Evolutionary conservation across 148 eudicot species (phyloP), one percentile per base, ranked within the genome.

Genomic region (Hydrangea macrophylla): DNA sequence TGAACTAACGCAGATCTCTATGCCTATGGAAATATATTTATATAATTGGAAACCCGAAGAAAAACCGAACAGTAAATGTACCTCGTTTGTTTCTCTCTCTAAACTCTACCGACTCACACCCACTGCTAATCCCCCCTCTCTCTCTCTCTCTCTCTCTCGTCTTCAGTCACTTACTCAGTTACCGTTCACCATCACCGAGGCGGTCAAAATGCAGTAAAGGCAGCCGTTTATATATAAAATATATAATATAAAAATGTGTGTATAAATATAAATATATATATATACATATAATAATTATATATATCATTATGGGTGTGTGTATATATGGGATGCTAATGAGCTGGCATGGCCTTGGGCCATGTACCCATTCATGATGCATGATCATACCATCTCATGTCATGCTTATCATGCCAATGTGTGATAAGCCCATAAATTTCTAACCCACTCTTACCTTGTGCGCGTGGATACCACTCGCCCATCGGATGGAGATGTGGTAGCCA

Each of bases 151-250:
- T 64, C 48, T 50, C 69, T 50, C 69, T 17, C 70, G 31, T 24
- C 48, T 36, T 10, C 60, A 33, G 26, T 33, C 45, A 44, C 55
- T 57, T 15, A n/a, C 60, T 35, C 18, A 51, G 23, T 8, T 42
- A 57, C 40, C 23, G 58, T 76, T 72, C 71, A 25, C 71, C 22
- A n/a, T 74, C 72, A 58, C 76, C 79, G 32, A 81, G 67, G 73
- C 77, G 73, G 83, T 84, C 88, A 81, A 84, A 76, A 78, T 31
- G 83, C 69, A 75, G 62, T 70, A 62, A 75, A 71, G 58, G 50
- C 33, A 25, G 60, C 45, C 26, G 25, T 60, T 64, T 70, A 67
- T 69, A 73, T 62, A 74, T 33, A 40, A 37, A 3, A 50, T 3
- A 17, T 2, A 2, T 1, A 9, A 11, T 42, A 42, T 42, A 42